A percentile compares a stretch with the other conserved stretches of the same genome.
Evolutionary conservation across 768 basidiomycete genomes (phyloP).

Genomic region (Lactifluus echinatus): DNA sequence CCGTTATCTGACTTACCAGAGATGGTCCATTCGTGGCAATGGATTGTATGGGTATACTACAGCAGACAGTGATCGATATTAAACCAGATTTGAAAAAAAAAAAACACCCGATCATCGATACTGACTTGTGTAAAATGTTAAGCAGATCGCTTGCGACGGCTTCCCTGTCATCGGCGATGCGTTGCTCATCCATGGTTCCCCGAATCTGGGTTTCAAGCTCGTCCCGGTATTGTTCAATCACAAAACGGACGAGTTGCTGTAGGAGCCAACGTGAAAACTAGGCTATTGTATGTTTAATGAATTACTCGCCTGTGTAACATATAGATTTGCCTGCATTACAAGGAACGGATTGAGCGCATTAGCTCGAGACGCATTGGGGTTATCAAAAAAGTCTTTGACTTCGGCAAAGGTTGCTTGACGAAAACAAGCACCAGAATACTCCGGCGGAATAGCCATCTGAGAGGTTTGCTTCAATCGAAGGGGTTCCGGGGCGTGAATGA

Average conservation of each 20-base stretch:
- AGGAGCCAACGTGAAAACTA: slow-evolving; percentile 1
- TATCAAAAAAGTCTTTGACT: slow-evolving; percentile 86
- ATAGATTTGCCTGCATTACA: slow-evolving; percentile 88
- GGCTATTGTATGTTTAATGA: background rate
- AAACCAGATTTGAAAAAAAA: background rate
- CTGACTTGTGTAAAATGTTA: slow-evolving; percentile 73
- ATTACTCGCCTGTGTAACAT: slow-evolving; percentile 75
- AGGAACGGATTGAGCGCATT: slow-evolving; percentile 85
- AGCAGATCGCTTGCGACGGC: slow-evolving; percentile 82
- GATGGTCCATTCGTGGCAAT: slow-evolving; percentile 86
- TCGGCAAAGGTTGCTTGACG: slow-evolving; percentile 78
- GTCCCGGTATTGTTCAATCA: slow-evolving; percentile 87
- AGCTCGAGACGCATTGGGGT: slow-evolving; percentile 78
- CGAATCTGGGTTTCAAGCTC: slow-evolving; percentile 67
- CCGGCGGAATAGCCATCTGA: slow-evolving; percentile 43
- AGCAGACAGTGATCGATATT: slow-evolving; percentile 1
- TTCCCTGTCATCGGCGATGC: slow-evolving; percentile 66
- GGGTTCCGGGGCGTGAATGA: slow-evolving; percentile 68
- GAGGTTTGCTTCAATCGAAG: slow-evolving; percentile 55
- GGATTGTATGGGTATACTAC: slow-evolving; percentile 84
- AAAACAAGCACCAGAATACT: slow-evolving; percentile 65
- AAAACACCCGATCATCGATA: slow-evolving; percentile 9
- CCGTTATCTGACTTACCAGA: slow-evolving; percentile 37
- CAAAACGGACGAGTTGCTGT: slow-evolving; percentile 89
- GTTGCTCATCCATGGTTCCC: slow-evolving; percentile 53